Percentiles rank a stretch among this genome's conserved stretches.
Conservation (phyloP, 164 flowering plant species). For the Vitis rupestris region DNA sequence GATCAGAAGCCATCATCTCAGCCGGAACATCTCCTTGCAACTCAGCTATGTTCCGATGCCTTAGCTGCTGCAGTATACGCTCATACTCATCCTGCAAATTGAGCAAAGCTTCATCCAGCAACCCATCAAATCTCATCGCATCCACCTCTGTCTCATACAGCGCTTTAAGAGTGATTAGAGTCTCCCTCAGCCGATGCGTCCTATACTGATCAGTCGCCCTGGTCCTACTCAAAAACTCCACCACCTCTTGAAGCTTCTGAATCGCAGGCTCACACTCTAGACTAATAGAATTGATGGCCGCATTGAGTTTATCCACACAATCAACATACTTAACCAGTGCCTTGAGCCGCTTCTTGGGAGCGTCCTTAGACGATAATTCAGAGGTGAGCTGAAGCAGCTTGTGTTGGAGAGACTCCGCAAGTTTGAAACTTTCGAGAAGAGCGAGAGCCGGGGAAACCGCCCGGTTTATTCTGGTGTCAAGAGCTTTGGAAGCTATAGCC, state of each 20-base stretch:
- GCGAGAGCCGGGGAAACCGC: conserved; percentile 62
- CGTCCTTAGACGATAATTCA: conserved; percentile 23
- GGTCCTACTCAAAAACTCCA: conserved; percentile 77
- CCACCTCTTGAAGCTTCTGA: conserved; percentile 72
- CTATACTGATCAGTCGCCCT: conserved; percentile 59
- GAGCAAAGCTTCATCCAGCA: conserved; percentile 62
- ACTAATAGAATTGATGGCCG: conserved; percentile 34
- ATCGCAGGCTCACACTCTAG: conserved; percentile 58
- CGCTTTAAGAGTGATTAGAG: conserved; percentile 52
- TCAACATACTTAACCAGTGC: conserved; percentile 42
- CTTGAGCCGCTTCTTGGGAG: conserved; percentile 29
- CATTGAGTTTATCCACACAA: conserved; percentile 45
- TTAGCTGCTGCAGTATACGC: conserved; percentile 37
- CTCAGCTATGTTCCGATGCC: conserved; percentile 38
- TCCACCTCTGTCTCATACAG: conserved; percentile 64
- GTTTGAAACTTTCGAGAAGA: conserved; percentile 55
- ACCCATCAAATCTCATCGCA: conserved; percentile 65
- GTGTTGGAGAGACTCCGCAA: conserved; percentile 49
- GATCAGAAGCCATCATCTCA: conserved; percentile 15
- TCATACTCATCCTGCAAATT: conserved; percentile 71
- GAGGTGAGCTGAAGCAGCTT: conserved; percentile 41
- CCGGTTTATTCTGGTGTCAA: conserved; percentile 63
- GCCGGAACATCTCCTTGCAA: conserved; percentile 5
- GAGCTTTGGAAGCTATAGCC: conserved; percentile 58
- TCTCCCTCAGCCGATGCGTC: conserved; percentile 48